These are phyloP conservation scores for Wickerhamiella shivajii DNA, from an alignment of 805 yeast genomes.

Conservation along the genomic window DNA sequence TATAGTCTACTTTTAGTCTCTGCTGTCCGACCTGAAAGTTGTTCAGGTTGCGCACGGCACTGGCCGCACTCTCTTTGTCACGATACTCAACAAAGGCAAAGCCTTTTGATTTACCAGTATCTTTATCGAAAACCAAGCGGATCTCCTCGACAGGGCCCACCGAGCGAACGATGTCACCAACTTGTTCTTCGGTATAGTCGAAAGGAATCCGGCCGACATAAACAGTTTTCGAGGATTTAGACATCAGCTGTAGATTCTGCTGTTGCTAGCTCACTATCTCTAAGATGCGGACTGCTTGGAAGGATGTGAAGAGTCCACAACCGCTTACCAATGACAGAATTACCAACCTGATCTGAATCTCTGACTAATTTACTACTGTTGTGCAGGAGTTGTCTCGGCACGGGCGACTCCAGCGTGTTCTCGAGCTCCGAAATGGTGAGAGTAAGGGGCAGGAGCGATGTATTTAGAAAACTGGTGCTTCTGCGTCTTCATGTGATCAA, in stretches of 20 bases:
- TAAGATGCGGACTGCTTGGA: too few species aligned
- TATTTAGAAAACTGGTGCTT: too few species aligned
- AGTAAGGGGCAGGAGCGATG: too few species aligned
- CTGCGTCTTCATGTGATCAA: too few species aligned
- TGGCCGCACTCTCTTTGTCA: slow-evolving; percentile 73
- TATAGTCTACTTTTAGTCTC: slow-evolving; percentile 57
- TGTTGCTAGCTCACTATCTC: too few species aligned
- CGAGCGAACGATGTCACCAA: slow-evolving; percentile 67
- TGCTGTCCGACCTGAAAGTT: slow-evolving; percentile 64
- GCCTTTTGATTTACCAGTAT: slow-evolving; percentile 83
- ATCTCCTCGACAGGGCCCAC: slow-evolving; percentile 77
- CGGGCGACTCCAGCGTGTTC: too few species aligned
- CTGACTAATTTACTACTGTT: too few species aligned
- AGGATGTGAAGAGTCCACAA: too few species aligned
- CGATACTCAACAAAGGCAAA: slow-evolving; percentile 75
- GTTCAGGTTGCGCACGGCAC: slow-evolving; percentile 80
- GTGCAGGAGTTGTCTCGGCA: too few species aligned
- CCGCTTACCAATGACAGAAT: too few species aligned
- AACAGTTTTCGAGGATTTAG: slow-evolving; percentile 29
- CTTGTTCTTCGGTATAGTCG: slow-evolving; percentile 88
- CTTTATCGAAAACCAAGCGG: slow-evolving; percentile 69
- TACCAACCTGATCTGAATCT: too few species aligned
- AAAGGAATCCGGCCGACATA: slow-evolving; percentile 82
- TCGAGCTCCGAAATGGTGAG: too few species aligned
- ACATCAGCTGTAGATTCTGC: not conserved